These are phyloP conservation scores for Actinidia polygama DNA, from an alignment of 179 eudicot genomes.

Conservation along the genomic window DNA sequence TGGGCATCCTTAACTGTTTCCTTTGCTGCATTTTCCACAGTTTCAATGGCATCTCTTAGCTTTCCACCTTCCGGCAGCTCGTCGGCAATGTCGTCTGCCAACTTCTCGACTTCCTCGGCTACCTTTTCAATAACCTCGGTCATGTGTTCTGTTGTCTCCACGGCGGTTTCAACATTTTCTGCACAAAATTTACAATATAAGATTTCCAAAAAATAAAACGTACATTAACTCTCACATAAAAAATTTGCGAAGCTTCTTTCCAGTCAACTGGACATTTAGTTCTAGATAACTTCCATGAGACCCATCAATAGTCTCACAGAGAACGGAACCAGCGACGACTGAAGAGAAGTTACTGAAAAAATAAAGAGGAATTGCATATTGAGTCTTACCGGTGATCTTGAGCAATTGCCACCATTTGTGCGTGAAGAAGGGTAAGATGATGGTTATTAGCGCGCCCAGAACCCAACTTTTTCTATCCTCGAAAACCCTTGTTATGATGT, in stretches of 20 bases:
- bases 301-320: no score
- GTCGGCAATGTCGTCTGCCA: constrained; percentile 15
- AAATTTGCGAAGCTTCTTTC: no score
- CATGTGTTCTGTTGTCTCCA: constrained; percentile 16
- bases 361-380: neutral
- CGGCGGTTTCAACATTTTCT: constrained; percentile 18
- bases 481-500: neutral
- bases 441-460: constrained; percentile 43
- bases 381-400: constrained; percentile 44
- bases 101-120: constrained; percentile 26
- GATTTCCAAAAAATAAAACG: neutral
- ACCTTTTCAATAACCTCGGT: constrained; percentile 18
- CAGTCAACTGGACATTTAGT: no score
- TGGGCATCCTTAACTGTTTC: constrained; percentile 30
- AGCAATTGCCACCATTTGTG: constrained; percentile 52
- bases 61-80: constrained; percentile 24
- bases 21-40: constrained; percentile 30
- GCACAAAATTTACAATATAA: neutral
- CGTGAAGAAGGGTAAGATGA: constrained; percentile 44
- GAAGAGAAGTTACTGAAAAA: neutral
- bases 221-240: no score
- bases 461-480: constrained; percentile 52
- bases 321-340: no score
- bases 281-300: no score
- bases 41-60: constrained; percentile 18